These are phyloP conservation scores for Spizellomyces punctatus DNA, from an alignment of 192 early-diverging fungal genomes.

Conservation along the genomic window DNA sequence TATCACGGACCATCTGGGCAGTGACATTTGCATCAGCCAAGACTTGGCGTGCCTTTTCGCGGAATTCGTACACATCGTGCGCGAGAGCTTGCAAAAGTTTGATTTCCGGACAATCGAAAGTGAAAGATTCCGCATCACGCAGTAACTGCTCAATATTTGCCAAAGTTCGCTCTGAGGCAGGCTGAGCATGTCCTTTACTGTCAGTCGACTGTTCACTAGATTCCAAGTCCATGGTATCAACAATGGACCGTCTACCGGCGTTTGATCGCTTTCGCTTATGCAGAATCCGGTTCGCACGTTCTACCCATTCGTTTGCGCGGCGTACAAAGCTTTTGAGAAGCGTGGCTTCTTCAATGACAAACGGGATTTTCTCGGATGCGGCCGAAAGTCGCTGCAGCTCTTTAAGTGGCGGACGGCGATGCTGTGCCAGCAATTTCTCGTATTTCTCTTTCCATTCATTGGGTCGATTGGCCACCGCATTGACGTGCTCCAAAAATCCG, in stretches of 20 bases:
- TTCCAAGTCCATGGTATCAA: neutral
- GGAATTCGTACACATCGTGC: constrained; percentile 18
- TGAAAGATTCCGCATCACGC: constrained; percentile 19
- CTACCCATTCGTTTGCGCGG: constrained; percentile 41
- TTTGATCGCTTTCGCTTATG: constrained; percentile 17
- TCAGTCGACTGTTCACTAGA: neutral
- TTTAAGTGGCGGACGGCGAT: constrained; percentile 40
- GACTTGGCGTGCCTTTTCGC: constrained; percentile 4
- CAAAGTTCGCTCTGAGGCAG: constrained; percentile 15
- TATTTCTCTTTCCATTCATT: constrained; percentile 36
- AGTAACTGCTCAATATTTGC: constrained; percentile 18
- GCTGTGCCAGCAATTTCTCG: constrained; percentile 8
- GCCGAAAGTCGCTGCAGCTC: constrained; percentile 31
- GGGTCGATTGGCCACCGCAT: constrained; percentile 26
- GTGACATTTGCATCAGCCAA: constrained; percentile 11
- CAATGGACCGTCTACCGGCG: neutral
- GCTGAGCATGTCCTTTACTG: neutral
- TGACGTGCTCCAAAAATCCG: constrained; percentile 26
- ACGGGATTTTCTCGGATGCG: constrained; percentile 28
- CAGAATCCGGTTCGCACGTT: constrained; percentile 17
- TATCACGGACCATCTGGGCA: constrained; percentile 7
- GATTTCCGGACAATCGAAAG: constrained; percentile 42
- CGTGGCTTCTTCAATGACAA: constrained; percentile 38
- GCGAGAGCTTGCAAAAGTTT: constrained; percentile 21
- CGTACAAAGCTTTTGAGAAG: constrained; percentile 32